These are phyloP conservation scores for Wallacemonas collosoma DNA, from an alignment of 208 protist genomes.

Conservation along the genomic window DNA sequence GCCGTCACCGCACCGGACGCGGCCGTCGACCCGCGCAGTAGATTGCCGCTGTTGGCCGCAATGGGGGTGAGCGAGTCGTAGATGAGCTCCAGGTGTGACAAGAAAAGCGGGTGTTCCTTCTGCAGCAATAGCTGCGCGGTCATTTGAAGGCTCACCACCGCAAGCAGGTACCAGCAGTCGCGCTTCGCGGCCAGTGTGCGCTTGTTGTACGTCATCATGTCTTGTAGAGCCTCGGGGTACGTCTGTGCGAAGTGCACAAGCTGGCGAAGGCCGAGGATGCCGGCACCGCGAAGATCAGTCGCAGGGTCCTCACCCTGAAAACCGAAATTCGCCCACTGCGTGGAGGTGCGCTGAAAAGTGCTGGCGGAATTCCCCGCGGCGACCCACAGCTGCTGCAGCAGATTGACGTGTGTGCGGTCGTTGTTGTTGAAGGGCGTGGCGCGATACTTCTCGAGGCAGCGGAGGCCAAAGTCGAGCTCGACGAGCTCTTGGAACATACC, in stretches of 20 bases:
- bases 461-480: conserved; percentile 39
- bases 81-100: conserved; percentile 66
- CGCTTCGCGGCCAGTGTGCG: conserved; percentile 32
- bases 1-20: neutral
- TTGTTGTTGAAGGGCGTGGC: conserved; percentile 64
- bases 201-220: conserved; percentile 81
- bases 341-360: conserved; percentile 41
- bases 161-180: conserved; percentile 78
- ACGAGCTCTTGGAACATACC: conserved; percentile 57
- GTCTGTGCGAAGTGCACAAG: conserved; percentile 83
- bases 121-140: conserved; percentile 71
- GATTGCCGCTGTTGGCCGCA: conserved; percentile 5
- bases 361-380: conserved; percentile 40
- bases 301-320: conserved; percentile 90
- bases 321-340: conserved; percentile 73
- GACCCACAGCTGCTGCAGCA: conserved; percentile 75
- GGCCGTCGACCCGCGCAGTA: neutral
- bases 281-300: conserved; percentile 89
- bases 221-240: conserved; percentile 50
- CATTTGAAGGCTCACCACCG: conserved; percentile 88
- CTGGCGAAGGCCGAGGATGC: conserved; percentile 75
- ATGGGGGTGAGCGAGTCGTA: conserved; percentile 60
- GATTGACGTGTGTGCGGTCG: conserved; percentile 48
- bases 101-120: conserved; percentile 50
- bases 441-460: conserved; percentile 56